phyloP scores from a whole-genome alignment of 1,284 basidiomycete genomes.

The Pascua sp. region DNA sequence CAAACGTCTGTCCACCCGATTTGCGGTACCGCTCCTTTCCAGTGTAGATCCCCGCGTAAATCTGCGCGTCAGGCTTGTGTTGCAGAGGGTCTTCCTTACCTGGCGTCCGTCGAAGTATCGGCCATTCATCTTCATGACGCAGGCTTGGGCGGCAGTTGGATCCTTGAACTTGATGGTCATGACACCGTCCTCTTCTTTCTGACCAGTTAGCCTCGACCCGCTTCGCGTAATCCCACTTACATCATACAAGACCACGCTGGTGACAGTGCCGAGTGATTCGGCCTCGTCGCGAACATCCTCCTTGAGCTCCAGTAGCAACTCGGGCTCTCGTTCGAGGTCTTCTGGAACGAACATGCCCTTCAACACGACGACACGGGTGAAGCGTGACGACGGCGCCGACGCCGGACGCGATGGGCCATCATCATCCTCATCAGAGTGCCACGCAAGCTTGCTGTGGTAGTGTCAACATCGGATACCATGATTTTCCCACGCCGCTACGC shows the following conservation, averaged over 20 bases:
- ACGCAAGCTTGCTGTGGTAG: constrained; percentile 41
- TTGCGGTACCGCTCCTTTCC: constrained; percentile 79
- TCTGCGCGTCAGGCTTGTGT: constrained; percentile 40
- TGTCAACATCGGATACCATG: not conserved
- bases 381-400: constrained; percentile 53
- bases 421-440: constrained; percentile 42
- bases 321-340: constrained; percentile 82
- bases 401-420: constrained; percentile 29
- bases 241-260: constrained; percentile 94
- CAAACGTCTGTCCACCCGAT: constrained; percentile 53
- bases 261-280: constrained; percentile 85
- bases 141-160: constrained; percentile 79
- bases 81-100: constrained; percentile 17
- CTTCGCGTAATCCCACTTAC: constrained; percentile 55
- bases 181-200: constrained; percentile 90
- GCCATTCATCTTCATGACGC: constrained; percentile 92
- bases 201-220: constrained; percentile 12
- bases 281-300: constrained; percentile 60
- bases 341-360: constrained; percentile 91
- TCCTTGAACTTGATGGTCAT: constrained; percentile 97
- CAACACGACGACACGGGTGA: constrained; percentile 78
- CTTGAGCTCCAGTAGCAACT: constrained; percentile 61
- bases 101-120: constrained; percentile 80
- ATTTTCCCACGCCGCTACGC: no score
- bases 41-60: constrained; percentile 74